Percentiles rank a stretch among this genome's conserved stretches.
These are phyloP conservation scores for Vaccinium macrocarpon DNA, from an alignment of 148 eudicot genomes.

Conservation along the genomic window DNA sequence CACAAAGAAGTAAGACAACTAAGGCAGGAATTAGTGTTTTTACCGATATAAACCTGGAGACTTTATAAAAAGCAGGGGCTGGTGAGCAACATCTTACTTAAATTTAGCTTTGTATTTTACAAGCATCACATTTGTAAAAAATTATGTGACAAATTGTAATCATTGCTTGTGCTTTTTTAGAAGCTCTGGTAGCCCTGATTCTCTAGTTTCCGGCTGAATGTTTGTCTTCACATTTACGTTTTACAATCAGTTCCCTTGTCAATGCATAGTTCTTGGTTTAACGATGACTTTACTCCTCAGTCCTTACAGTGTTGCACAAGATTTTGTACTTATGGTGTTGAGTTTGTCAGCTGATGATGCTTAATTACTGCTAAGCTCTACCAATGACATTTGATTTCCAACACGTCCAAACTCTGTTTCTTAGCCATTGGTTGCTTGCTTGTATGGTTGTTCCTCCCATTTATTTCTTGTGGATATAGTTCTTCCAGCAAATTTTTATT, in stretches of 20 bases:
- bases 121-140: background rate
- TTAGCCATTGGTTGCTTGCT: background rate
- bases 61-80: background rate
- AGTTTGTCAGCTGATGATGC: background rate
- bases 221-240: background rate
- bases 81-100: background rate
- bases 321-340: background rate
- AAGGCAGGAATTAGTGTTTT: background rate
- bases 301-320: background rate
- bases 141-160: background rate
- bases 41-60: background rate
- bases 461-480: background rate
- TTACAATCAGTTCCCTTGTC: background rate
- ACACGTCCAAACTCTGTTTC: background rate
- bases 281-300: background rate
- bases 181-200: background rate
- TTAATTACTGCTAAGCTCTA: slow-evolving; percentile 6
- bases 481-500: background rate
- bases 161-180: background rate
- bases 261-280: background rate
- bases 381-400: background rate
- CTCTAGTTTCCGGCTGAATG: background rate
- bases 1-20: background rate
- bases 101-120: background rate
- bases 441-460: background rate